Evolutionary conservation across 2,329 filamentous ascomycete species (phyloP).

Genomic region (Pseudogymnoascus sp.): DNA sequence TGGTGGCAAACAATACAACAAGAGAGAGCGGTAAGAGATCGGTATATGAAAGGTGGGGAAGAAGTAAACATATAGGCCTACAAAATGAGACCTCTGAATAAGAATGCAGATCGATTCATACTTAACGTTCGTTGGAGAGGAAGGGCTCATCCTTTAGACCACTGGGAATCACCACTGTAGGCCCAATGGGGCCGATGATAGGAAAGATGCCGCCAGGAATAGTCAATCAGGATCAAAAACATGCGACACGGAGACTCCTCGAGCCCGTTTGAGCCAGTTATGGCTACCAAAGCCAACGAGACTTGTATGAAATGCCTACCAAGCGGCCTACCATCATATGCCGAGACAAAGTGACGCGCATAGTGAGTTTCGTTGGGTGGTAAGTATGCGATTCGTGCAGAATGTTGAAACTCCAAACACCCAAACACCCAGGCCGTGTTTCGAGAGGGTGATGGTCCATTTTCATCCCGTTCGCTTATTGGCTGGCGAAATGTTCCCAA

Average conservation of each 20-base stretch:
- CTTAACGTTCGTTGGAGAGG: not conserved
- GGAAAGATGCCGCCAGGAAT: not conserved
- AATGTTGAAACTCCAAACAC: conserved; percentile 6
- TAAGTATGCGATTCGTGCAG: not conserved
- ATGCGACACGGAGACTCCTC: not conserved
- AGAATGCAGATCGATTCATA: not conserved
- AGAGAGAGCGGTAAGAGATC: not conserved
- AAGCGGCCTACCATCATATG: not conserved
- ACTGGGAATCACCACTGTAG: not conserved
- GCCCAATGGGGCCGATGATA: not conserved
- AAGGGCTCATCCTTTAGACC: not conserved
- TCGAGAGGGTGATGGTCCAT: not conserved
- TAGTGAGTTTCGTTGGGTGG: not conserved
- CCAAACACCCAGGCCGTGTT: not conserved
- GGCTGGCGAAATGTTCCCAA: not conserved
- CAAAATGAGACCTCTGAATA: not conserved
- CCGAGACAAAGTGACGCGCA: conserved; percentile 3
- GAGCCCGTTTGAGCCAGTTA: not conserved
- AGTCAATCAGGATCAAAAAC: conserved; percentile 3
- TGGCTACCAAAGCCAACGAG: not conserved
- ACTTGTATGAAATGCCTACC: not conserved
- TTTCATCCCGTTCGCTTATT: not conserved
- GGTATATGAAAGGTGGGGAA: not conserved
- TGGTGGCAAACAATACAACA: not conserved
- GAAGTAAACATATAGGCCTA: conserved; percentile 1